Conservation (phyloP, 306 rosid genomes). For the Gastrolobium villosum region DNA sequence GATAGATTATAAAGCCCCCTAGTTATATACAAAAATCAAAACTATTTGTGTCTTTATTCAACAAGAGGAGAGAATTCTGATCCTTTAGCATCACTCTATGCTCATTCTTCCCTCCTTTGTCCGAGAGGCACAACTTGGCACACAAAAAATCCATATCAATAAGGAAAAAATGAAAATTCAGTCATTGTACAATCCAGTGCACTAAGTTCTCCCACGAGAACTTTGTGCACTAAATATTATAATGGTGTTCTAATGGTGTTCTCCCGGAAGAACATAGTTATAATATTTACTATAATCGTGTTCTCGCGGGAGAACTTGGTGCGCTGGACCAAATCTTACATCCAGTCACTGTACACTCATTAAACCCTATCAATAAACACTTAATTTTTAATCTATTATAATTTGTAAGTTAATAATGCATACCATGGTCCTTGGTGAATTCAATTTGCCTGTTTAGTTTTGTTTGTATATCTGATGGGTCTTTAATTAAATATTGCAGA, state of each 20-base stretch:
- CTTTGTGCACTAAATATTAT: no score
- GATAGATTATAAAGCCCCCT: neutral
- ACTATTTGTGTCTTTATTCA: neutral
- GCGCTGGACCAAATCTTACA: no score
- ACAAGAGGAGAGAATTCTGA: neutral
- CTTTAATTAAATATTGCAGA: constrained; percentile 55
- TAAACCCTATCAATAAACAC: neutral
- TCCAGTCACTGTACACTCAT: no score
- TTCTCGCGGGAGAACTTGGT: no score
- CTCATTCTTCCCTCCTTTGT: neutral
- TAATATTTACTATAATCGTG: no score
- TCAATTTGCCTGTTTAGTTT: constrained; percentile 28
- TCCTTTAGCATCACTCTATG: no score
- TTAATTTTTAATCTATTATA: neutral
- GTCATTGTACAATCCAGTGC: no score
- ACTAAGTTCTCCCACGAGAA: no score
- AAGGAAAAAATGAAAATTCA: no score
- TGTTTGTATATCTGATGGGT: constrained; percentile 33
- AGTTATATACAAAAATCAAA: neutral
- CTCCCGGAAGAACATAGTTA: no score
- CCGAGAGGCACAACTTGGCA: neutral
- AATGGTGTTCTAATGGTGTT: no score
- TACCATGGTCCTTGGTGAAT: neutral
- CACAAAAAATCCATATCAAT: no score
- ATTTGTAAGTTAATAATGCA: neutral